Evolutionary conservation across 2,329 filamentous ascomycete genomes (phyloP), one percentile per base, ranked within the genome.

Genomic region (Alternaria triticina): DNA sequence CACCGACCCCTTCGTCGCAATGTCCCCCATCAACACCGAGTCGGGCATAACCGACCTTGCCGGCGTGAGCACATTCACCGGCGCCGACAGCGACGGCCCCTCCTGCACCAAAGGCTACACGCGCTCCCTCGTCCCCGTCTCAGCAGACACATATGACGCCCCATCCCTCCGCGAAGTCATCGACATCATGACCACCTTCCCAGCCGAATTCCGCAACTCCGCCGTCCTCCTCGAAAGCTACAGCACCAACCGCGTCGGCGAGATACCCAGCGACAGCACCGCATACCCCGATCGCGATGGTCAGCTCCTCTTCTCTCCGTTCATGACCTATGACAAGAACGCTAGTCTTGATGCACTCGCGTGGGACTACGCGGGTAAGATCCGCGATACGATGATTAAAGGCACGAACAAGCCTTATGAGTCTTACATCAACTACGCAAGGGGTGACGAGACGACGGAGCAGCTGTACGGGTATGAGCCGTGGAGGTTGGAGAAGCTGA

Each of bases 371-470:
- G 62, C 65, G 20, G 60, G 66, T 3, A 46, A 61, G 27, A 57
- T 74, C 0, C 45, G 70, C 15, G 49, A 52, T 6, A 36, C 62
- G 10, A 54, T 73, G 36, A 44, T 68, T 2, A 25, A 68, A 12
- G 67, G 65, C 3, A 66, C 62, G 12, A 66, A 59, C 0, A 58
- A 61, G 36, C 57, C 47, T 3, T 28, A 66, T 20, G 52, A 49
- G 7, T 68, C 72, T 5, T 81, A 80, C 59, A 69, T 79, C 7
- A 79, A 80, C 55, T 81, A 80, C 59, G 72, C 72, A 3, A 64
- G 62, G 17, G 73, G 72, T 1, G 71, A 74, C n/a, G 76, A 78
- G 43, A 67, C 67, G 22, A 56, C 73, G 4, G 69, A 77, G 60
- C 68, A 64, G 0, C 15, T 78, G 13, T 82, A 81, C 60, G 79